Conservation (phyloP, 306 rosid species). For the Vicia villosa region DNA sequence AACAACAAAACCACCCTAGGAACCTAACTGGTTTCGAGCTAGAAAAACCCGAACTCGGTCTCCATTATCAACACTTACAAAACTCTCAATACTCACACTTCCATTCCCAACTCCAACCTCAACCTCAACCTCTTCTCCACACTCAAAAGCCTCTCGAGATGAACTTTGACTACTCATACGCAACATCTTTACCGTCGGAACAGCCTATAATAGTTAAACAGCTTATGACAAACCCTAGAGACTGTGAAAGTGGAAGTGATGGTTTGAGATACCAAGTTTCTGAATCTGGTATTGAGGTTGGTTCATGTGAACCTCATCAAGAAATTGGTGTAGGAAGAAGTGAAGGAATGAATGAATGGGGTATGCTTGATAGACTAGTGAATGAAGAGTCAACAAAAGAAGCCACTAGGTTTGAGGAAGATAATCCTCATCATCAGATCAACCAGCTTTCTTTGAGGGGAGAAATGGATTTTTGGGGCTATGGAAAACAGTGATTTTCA, state of each 20-base stretch:
- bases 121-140: constrained; percentile 38
- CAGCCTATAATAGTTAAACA: constrained; percentile 58
- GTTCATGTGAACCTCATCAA: constrained; percentile 49
- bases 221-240: constrained; percentile 69
- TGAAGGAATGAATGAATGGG: constrained; percentile 72
- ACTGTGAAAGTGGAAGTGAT: constrained; percentile 69
- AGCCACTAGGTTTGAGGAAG: constrained; percentile 51
- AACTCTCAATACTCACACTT: constrained; percentile 57
- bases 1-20: constrained; percentile 41
- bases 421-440: constrained; percentile 52
- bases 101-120: constrained; percentile 37
- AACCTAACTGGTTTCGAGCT: constrained; percentile 49
- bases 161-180: constrained; percentile 43
- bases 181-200: constrained; percentile 40
- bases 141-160: constrained; percentile 42
- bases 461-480: constrained; percentile 92
- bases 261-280: constrained; percentile 59
- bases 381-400: constrained; percentile 63
- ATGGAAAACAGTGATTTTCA: constrained; percentile 51
- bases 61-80: constrained; percentile 55
- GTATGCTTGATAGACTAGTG: constrained; percentile 74
- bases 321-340: constrained; percentile 43
- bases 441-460: constrained; percentile 73
- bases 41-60: constrained; percentile 55
- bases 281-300: constrained; percentile 54